Base-by-base conservation (phyloP, 108 stramenopile species). In the Nitzschia palea region DNA sequence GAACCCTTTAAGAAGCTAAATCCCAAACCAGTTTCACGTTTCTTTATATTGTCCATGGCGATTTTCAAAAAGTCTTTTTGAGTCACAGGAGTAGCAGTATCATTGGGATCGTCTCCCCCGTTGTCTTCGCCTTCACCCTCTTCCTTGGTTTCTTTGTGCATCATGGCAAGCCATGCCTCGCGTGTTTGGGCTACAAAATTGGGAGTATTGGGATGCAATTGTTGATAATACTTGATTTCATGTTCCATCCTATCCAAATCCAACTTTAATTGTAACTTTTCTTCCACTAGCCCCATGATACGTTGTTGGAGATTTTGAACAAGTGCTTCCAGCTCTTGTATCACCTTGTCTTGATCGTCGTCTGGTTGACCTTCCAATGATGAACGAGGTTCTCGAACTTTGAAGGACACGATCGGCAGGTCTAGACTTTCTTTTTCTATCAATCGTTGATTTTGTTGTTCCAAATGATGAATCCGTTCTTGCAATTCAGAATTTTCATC, bases 281-380 rank as follows among this genome's bases (percentile, higher is more conserved):
- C 59, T 60, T 60, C 59, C 2, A 60, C 59, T 26, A 60, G 33
- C 8, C 18, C 59, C 40, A 60, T 43, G 22, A 60, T 60, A 26
- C 59, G 36, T 60, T 60, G 23, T 43, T 60, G 59, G 0, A 60
- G 25, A 23, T 25, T 60, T 0, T 40, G 17, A 1, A 60, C 59
- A 6, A 42, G 10, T 28, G 14, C n/a, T 23, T 60, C 59, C 40
- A 60, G 26, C 23, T 60, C 59, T 26, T 43, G 59, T 23, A 60
- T 25, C 26, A 10, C 37, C 37, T 40, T 40, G 10, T 40, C 12
- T 12, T 40, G 6, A 20, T 8, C 47, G 47, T 48, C 47, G 47
- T 48, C n/a, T 20, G n/a, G n/a, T n/a, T 48, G 17, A 48, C 22
- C 47, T 18, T 48, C 47, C 4, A 18, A 12, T 20, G 47, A 4